phyloP scores from a whole-genome alignment of 2,329 filamentous ascomycete genomes.

The Gliomastix tumulicola region DNA sequence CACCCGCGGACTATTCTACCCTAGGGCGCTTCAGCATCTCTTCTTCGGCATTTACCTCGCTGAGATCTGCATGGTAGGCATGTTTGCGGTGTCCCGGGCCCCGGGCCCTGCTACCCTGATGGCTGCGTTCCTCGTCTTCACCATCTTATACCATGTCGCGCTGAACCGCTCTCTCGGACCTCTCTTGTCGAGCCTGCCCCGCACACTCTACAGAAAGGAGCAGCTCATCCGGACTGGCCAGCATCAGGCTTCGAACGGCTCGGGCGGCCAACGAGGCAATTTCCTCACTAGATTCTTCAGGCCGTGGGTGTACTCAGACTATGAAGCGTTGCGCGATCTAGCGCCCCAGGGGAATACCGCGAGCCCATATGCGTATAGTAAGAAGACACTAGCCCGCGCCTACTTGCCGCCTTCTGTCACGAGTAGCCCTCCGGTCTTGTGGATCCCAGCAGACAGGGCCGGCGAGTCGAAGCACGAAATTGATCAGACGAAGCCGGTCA shows the following conservation, averaged over 20 bases:
- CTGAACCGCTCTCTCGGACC: slow-evolving; percentile 64
- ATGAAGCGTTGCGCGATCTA: slow-evolving; percentile 60
- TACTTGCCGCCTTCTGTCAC: slow-evolving; percentile 67
- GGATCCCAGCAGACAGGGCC: slow-evolving; percentile 66
- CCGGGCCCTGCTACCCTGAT: slow-evolving; percentile 68
- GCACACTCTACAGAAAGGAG: slow-evolving; percentile 36
- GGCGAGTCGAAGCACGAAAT: slow-evolving; percentile 68
- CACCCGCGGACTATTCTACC: slow-evolving; percentile 82
- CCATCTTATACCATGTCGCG: slow-evolving; percentile 68
- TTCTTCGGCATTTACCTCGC: slow-evolving; percentile 75
- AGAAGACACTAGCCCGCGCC: slow-evolving; percentile 56
- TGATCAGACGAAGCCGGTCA: slow-evolving; percentile 55
- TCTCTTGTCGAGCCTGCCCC: slow-evolving; percentile 64
- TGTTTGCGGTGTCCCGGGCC: slow-evolving; percentile 64
- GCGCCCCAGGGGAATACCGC: slow-evolving; percentile 52
- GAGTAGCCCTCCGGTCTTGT: slow-evolving; percentile 55
- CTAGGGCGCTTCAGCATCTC: slow-evolving; percentile 80
- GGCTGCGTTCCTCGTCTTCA: slow-evolving; percentile 67
- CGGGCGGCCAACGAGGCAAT: slow-evolving; percentile 28
- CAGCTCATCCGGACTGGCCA: slow-evolving; percentile 5
- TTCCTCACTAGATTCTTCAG: slow-evolving; percentile 57
- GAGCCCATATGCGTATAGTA: slow-evolving; percentile 57
- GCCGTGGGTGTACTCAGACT: slow-evolving; percentile 70
- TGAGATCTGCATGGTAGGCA: slow-evolving; percentile 71
- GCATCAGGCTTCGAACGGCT: background rate